A percentile compares a stretch with the other conserved stretches of the same genome.
Conservation (phyloP, 331 rosid genomes). For the Quercus tomentella region DNA sequence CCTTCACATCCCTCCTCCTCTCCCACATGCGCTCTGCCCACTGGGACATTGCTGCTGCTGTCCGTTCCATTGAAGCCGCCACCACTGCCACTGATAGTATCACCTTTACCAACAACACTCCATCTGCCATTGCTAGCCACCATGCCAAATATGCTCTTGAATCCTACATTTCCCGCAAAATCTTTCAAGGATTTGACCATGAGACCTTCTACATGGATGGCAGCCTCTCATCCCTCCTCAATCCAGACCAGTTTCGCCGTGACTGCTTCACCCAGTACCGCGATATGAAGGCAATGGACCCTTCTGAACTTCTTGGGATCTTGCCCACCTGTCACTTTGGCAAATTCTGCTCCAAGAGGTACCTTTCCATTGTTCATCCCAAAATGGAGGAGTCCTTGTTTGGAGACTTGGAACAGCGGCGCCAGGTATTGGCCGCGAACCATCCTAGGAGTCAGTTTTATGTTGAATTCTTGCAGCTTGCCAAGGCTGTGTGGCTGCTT, state of each 20-base stretch:
- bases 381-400: slow-evolving; percentile 99
- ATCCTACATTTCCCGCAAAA: slow-evolving; percentile 70
- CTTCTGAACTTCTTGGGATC: slow-evolving; percentile 88
- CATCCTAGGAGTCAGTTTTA: slow-evolving; percentile 90
- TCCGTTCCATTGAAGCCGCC: slow-evolving; percentile 90
- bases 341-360: slow-evolving; percentile 86
- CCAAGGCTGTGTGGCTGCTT: slow-evolving; percentile 84
- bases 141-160: slow-evolving; percentile 92
- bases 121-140: slow-evolving; percentile 43
- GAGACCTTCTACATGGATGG: slow-evolving; percentile 99
- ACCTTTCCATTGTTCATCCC: slow-evolving; percentile 80
- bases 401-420: slow-evolving; percentile 79
- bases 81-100: slow-evolving; percentile 26
- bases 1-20: slow-evolving; percentile 74
- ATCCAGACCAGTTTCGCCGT: slow-evolving; percentile 91
- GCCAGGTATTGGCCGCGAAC: slow-evolving; percentile 60
- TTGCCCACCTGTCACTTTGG: slow-evolving; percentile 88
- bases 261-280: slow-evolving; percentile 83
- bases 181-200: slow-evolving; percentile 89
- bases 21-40: slow-evolving; percentile 91
- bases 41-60: slow-evolving; percentile 96
- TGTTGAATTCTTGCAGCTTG: slow-evolving; percentile 60
- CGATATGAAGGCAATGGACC: slow-evolving; percentile 97
- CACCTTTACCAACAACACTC: slow-evolving; percentile 21
- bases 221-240: slow-evolving; percentile 88